Base-by-base conservation (phyloP, 768 basidiomycete genomes). In the Suillus subluteus region DNA sequence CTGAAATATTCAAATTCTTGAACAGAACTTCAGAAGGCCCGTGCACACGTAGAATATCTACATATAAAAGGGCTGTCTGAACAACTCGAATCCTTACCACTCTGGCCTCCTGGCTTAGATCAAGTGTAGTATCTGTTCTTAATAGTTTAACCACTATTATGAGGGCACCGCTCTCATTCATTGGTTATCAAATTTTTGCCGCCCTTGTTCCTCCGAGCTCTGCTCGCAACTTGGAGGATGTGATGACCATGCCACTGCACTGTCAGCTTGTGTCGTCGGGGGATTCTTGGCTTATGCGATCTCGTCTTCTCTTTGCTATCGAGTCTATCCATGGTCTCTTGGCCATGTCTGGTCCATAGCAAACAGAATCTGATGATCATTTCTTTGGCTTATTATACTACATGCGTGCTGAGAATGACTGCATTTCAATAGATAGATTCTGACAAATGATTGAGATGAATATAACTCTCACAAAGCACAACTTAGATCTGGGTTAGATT, bases 101-200 rank as follows among this genome's bases (percentile, higher is more conserved):
- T 82, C 81, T 82, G 84, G 85, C 85, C 85, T 85, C 84, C 85
- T 87, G 86, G 87, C 86, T 87, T 87, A 87, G 87, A 88, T 87
- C 87, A 88, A 87, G 87, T 87, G 87, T 87, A 88, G 87, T 87
- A 88, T 87, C 87, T 87, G 86, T 87, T 87, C 85, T 87, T 86
- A 82, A 82, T 82, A 87, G 84, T 80, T 70, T 78, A 85, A 77
- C 84, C 83, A 83, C 84, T 85, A 83, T 84, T 84, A 85, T 84
- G 82, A 76, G 75, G 79, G 82, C 84, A 85, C 79, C 77, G 84
- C 82, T 73, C 77, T 78, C 79, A 80, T 83, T 83, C 70, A 74
- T 74, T 85, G 84, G 84, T 86, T 86, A 86, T 85, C 79, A 82
- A 76, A 83, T 82, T 83, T 83, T 83, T 83, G 82, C 77, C 80